A percentile compares a stretch with the other conserved stretches of the same genome.
phyloP scores from a whole-genome alignment of 2,329 filamentous ascomycete genomes.

The Paraphoma chrysanthemicola region DNA sequence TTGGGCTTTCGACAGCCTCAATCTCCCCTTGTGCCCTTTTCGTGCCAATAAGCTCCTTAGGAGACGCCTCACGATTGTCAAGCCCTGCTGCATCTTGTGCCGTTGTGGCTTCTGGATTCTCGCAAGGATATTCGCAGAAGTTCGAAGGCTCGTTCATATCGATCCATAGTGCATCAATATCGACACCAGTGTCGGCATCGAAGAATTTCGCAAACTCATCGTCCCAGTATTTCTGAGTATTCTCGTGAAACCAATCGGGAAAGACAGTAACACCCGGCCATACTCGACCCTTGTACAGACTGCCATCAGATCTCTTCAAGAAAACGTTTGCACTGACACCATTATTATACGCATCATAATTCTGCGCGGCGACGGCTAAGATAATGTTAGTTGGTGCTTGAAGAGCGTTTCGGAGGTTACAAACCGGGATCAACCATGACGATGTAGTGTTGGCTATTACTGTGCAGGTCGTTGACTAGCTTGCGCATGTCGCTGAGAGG shows the following conservation, averaged over 20 bases:
- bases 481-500: constrained; percentile 67
- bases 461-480: constrained; percentile 70
- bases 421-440: constrained; percentile 76
- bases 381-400: constrained; percentile 52
- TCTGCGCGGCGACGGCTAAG: constrained; percentile 56
- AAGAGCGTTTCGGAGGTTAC: background rate
- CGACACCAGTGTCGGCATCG: constrained; percentile 65
- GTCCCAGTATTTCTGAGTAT: constrained; percentile 72
- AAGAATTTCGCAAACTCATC: constrained; percentile 73
- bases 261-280: constrained; percentile 78
- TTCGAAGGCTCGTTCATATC: constrained; percentile 43
- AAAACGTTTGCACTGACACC: constrained; percentile 64
- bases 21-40: background rate
- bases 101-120: constrained; percentile 42
- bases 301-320: constrained; percentile 61
- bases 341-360: constrained; percentile 65
- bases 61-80: background rate
- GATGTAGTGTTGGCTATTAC: constrained; percentile 71
- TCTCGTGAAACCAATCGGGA: constrained; percentile 77
- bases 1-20: background rate
- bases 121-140: constrained; percentile 56
- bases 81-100: constrained; percentile 16
- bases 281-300: constrained; percentile 68
- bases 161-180: constrained; percentile 71
- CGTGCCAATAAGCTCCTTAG: background rate